These are phyloP conservation scores for Plectranthus barbatus DNA, from an alignment of 257 asterid genomes.

Conservation along the genomic window DNA sequence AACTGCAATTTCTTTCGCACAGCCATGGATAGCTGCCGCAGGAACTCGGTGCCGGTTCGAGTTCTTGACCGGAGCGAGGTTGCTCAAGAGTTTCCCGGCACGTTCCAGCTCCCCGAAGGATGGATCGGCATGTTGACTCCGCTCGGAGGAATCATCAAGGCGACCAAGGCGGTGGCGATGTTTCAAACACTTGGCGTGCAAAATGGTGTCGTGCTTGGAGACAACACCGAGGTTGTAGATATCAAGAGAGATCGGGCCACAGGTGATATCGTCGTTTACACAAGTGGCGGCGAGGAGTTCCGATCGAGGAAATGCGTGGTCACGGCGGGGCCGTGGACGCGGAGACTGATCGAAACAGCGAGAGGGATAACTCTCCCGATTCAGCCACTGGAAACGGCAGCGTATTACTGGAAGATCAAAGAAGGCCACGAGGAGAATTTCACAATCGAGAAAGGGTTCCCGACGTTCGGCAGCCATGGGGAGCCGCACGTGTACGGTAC, in stretches of 20 bases:
- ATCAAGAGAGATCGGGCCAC: slow-evolving; percentile 21
- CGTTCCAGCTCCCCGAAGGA: slow-evolving; percentile 40
- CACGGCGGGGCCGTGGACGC: slow-evolving; percentile 80
- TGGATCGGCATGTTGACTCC: slow-evolving; percentile 70
- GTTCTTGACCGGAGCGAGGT: slow-evolving; percentile 25
- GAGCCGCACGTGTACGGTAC: slow-evolving; percentile 75
- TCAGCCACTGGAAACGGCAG: slow-evolving; percentile 65
- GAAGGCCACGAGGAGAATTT: slow-evolving; percentile 56
- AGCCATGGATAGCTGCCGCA: slow-evolving; percentile 48
- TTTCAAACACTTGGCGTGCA: slow-evolving; percentile 67
- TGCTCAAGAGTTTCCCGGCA: slow-evolving; percentile 27
- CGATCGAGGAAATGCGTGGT: slow-evolving; percentile 63
- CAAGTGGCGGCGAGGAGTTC: slow-evolving; percentile 18
- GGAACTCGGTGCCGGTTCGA: slow-evolving; percentile 39
- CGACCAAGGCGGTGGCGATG: slow-evolving; percentile 92
- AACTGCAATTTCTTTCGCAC: slow-evolving; percentile 42
- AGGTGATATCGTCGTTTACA: slow-evolving; percentile 27
- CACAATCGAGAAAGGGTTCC: slow-evolving; percentile 58
- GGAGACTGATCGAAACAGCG: slow-evolving; percentile 30
- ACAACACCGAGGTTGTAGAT: slow-evolving; percentile 36
- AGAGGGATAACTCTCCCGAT: slow-evolving; percentile 51
- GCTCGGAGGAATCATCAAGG: slow-evolving; percentile 76
- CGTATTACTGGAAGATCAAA: slow-evolving; percentile 64
- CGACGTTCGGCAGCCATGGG: slow-evolving; percentile 76
- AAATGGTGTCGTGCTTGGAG: slow-evolving; percentile 52